Conservation (phyloP, 805 yeast genomes). For the Metschnikowia picachoensis region DNA sequence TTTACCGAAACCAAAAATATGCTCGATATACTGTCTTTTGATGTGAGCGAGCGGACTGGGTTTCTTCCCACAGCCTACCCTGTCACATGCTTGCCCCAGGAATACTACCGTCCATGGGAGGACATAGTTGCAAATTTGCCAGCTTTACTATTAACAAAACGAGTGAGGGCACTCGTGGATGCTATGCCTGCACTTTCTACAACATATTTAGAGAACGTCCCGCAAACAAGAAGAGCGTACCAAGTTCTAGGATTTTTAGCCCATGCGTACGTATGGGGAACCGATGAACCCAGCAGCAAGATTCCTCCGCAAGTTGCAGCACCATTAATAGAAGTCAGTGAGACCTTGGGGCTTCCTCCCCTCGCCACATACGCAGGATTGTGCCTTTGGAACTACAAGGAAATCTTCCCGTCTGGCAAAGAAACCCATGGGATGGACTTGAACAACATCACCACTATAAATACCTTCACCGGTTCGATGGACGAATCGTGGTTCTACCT, state of each 20-base stretch:
- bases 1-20: background rate
- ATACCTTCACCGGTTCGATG: conserved; percentile 83
- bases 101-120: conserved; percentile 79
- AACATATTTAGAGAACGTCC: conserved; percentile 38
- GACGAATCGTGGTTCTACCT: conserved; percentile 95
- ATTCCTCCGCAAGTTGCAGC: conserved; percentile 66
- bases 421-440: conserved; percentile 43
- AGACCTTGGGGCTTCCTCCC: conserved; percentile 71
- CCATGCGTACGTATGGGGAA: conserved; percentile 91
- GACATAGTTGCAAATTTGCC: conserved; percentile 61
- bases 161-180: conserved; percentile 63
- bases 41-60: conserved; percentile 67
- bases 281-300: conserved; percentile 53
- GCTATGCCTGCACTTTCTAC: conserved; percentile 54
- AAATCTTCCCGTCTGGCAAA: conserved; percentile 43
- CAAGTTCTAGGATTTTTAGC: conserved; percentile 73
- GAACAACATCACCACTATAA: conserved; percentile 70
- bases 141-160: conserved; percentile 62
- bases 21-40: conserved; percentile 53
- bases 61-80: conserved; percentile 75
- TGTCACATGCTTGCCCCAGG: conserved; percentile 51
- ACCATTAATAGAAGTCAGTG: conserved; percentile 62
- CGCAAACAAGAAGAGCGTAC: conserved; percentile 75
- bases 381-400: conserved; percentile 83
- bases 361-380: conserved; percentile 84